Conservation (phyloP, 345 rosid genomes). For the Eucalyptus victrix region DNA sequence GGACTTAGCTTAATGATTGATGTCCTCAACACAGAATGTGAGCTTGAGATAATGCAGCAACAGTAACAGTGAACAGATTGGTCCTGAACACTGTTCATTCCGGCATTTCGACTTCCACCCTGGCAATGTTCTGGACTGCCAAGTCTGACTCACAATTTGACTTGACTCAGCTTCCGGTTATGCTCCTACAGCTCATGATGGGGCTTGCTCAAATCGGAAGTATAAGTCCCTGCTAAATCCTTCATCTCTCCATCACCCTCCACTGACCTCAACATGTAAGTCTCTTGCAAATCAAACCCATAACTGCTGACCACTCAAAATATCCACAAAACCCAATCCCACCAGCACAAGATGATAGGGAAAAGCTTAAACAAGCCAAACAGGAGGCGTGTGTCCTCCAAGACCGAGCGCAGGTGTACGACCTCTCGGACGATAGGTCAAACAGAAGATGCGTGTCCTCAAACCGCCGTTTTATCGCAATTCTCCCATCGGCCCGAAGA, state of each 20-base stretch:
- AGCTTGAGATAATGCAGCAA: not conserved
- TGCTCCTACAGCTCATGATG: not conserved
- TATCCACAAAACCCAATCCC: slow-evolving; percentile 69
- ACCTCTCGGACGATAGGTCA: not conserved
- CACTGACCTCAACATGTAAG: slow-evolving; percentile 43
- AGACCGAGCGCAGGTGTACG: not conserved
- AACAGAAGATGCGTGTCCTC: not conserved
- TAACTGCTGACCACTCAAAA: slow-evolving; percentile 61
- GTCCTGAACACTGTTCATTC: not conserved
- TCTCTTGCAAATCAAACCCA: slow-evolving; percentile 85
- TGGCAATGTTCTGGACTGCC: not conserved
- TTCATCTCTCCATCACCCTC: slow-evolving; percentile 10
- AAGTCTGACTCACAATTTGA: not conserved
- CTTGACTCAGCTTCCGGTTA: not conserved
- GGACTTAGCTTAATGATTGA: not conserved
- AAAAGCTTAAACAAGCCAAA: slow-evolving; percentile 31
- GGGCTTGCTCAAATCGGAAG: slow-evolving; percentile 35
- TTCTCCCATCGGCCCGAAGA: not conserved
- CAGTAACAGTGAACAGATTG: not conserved
- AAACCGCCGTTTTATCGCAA: not conserved
- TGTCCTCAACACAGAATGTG: not conserved
- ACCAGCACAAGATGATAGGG: slow-evolving; percentile 70
- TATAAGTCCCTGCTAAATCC: slow-evolving; percentile 28
- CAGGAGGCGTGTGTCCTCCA: too few relatives aligned
- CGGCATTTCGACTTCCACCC: not conserved